Base-by-base conservation (phyloP, 495 filamentous ascomycete genomes). In the Penicillium bialowiezense region DNA sequence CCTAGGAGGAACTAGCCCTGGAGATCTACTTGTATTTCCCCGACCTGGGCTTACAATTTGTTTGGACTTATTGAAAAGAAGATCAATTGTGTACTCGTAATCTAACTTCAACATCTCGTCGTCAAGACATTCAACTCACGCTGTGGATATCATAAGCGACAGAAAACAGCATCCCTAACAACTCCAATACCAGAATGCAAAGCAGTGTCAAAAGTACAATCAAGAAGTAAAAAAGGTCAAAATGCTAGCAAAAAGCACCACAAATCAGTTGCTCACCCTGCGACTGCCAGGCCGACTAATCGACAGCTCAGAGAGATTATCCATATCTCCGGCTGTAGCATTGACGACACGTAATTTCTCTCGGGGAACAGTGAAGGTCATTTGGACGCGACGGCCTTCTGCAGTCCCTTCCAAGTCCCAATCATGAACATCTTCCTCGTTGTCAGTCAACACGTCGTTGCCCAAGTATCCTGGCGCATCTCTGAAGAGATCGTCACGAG, bases 331-430 rank as follows among this genome's bases (percentile, higher is more conserved):
- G 1, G 65, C 66, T 0, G 65, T 62, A 9, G 69, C 81, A 70
- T 97, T 97, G 7, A 96, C 91, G 10, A 97, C 90, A 41, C 92
- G 74, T 55, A 97, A 62, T 63, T 78, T 81, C 70, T 90, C 86
- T 64, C 82, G 87, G 39, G 92, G 92, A 48, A 95, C 89, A 1
- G 91, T 95, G 65, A 95, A 97, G 74, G 95, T 95, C 52, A 95
- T 81, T 70, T 97, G 92, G 50, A 97, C 91, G 13, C 89, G 78
- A 35, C 90, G 67, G 41, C 79, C 81, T 67, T 91, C 84, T 1
- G 87, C 86, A 5, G 89, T 89, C 36, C 79, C 79, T 64, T 97
- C 92, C 28, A 96, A 79, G 60, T 96, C 91, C 91, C 91, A 96
- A 41, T 95, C 91, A 7, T 82, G 83, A 8, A 88, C 84, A 1